Conservation (phyloP, 768 basidiomycete species). For the Boletus reticulatus region DNA sequence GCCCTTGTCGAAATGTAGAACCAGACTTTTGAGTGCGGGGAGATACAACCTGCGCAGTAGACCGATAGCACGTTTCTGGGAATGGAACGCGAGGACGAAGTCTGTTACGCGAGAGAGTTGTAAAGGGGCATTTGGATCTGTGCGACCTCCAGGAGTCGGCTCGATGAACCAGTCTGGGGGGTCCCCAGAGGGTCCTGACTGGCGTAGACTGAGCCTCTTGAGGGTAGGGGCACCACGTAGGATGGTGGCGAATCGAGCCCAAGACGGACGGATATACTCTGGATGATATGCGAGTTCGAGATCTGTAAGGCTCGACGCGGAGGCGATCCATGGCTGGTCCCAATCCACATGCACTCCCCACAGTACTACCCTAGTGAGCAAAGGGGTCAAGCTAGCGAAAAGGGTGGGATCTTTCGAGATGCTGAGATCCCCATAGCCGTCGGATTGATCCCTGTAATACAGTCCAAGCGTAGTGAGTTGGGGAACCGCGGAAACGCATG, state of each 20-base stretch:
- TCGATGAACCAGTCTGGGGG: slow-evolving; percentile 35
- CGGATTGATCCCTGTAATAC: slow-evolving; percentile 20
- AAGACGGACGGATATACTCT: slow-evolving; percentile 61
- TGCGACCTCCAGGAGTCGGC: slow-evolving; percentile 12
- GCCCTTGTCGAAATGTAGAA: slow-evolving; percentile 53
- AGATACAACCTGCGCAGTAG: slow-evolving; percentile 28
- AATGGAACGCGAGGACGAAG: slow-evolving; percentile 51
- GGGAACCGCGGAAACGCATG: slow-evolving; percentile 44
- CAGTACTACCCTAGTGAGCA: slow-evolving; percentile 45
- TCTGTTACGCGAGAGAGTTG: slow-evolving; percentile 25
- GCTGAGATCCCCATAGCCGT: slow-evolving; percentile 42
- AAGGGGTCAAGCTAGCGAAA: slow-evolving; percentile 56
- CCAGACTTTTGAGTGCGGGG: slow-evolving; percentile 36
- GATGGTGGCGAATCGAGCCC: slow-evolving; percentile 49
- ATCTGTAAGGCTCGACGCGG: slow-evolving; percentile 37
- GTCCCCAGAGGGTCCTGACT: slow-evolving; percentile 54
- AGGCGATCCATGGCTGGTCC: slow-evolving; percentile 39
- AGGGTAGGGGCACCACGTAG: slow-evolving; percentile 54
- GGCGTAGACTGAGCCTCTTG: slow-evolving; percentile 46
- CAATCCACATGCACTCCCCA: slow-evolving; percentile 76
- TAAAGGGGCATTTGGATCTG: slow-evolving; percentile 27
- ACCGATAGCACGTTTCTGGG: slow-evolving; percentile 39
- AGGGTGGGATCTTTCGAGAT: slow-evolving; percentile 36
- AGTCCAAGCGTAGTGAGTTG: slow-evolving; percentile 53
- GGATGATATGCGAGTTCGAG: slow-evolving; percentile 64